Base-by-base conservation (phyloP, 345 rosid genomes). In the Eucalyptus erythrocorys region DNA sequence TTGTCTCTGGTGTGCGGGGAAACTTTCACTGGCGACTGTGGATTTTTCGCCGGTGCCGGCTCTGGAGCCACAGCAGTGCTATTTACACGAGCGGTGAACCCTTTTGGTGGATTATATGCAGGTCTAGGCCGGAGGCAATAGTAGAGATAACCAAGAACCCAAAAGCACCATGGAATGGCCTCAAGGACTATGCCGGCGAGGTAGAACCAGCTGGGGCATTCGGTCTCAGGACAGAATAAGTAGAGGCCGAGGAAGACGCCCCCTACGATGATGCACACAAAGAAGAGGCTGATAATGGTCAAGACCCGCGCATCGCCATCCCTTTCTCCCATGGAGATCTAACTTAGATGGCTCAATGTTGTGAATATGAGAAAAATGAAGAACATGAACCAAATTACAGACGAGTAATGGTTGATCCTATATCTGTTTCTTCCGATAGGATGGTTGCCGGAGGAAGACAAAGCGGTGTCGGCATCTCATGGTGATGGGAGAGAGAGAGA, bases 161-260 rank as follows among this genome's bases (percentile, higher is more conserved):
- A 95, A 90, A 94, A 94, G 11, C 89, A 47, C 98, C 98, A 96
- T 12, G 98, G 98, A 85, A 95, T 88, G 88, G 92, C 94, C 14
- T 92, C 95, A 51, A 95, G 94, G 88, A 90, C 5, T 88, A 96
- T 84, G 22, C 97, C 97, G 15, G 88, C 91, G 59, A 91, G 55
- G 17, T 93, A 93, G 90, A 93, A 95, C 90, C 94, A 91, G 76
- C 89, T 48, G 48, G 89, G 15, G 51, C 91, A 68, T 26, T 84
- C 87, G 16, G 92, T 88, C 47, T 59, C 79, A 7, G 95, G 93
- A 14, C 90, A 91, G 87, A 94, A 89, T 3, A 95, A 68, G 90
- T 94, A 94, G 11, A 94, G 92, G 64, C 90, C 90, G 30, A 96
- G 88, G 64, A 94, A 76, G 85, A 93, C 89, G 87, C 97, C 97